A percentile compares a stretch with the other conserved stretches of the same genome.
These are phyloP conservation scores for Globisporangium megalacanthum DNA, from an alignment of 352 stramenopile species.

Conservation along the genomic window DNA sequence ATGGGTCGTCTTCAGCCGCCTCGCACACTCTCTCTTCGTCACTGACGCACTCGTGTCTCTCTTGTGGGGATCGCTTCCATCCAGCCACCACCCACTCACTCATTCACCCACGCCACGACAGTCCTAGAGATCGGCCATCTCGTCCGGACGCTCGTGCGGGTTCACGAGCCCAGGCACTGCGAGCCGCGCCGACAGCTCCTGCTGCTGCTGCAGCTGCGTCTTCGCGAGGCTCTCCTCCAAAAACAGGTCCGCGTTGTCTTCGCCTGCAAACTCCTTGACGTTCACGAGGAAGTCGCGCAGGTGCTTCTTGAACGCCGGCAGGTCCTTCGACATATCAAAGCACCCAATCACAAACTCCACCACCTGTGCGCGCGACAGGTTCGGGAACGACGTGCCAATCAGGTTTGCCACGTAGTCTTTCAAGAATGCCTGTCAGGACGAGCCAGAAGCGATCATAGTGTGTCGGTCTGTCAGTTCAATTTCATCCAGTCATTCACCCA, in stretches of 20 bases:
- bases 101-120: background rate
- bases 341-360: conserved; percentile 96
- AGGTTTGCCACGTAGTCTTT: conserved; percentile 96
- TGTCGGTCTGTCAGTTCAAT: too few relatives aligned
- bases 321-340: conserved; percentile 97
- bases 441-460: background rate
- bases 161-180: conserved; percentile 90
- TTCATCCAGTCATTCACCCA: background rate
- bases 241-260: conserved; percentile 97
- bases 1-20: too few relatives aligned
- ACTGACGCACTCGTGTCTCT: background rate
- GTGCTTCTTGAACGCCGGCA: conserved; percentile 98
- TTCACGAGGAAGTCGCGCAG: conserved; percentile 99
- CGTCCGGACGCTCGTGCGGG: conserved; percentile 86
- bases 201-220: conserved; percentile 81
- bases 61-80: background rate
- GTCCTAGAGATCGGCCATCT: conserved; percentile 81
- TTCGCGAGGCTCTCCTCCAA: conserved; percentile 92
- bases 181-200: conserved; percentile 76
- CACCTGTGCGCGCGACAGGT: conserved; percentile 93
- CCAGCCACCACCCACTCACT: background rate
- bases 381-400: conserved; percentile 96
- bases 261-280: conserved; percentile 96
- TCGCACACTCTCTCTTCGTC: background rate
- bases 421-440: conserved; percentile 78